phyloP scores from a whole-genome alignment of 139 green algal species.

The Tetraselmis striata region DNA sequence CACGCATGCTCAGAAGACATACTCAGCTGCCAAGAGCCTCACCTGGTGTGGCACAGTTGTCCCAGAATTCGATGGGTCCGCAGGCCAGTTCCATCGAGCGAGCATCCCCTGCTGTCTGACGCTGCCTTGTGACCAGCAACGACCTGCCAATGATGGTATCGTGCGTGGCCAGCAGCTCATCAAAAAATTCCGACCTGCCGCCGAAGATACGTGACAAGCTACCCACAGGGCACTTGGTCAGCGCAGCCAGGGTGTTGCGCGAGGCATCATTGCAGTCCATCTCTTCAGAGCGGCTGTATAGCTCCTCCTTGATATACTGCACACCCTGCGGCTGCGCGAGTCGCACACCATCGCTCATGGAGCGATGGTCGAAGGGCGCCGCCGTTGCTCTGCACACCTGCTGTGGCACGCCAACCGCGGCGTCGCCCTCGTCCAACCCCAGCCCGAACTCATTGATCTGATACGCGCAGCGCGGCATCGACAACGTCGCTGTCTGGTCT shows the following conservation, averaged over 20 bases:
- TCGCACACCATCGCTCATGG: neutral
- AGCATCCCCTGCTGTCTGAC: neutral
- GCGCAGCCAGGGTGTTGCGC: neutral
- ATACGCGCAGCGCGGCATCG: neutral
- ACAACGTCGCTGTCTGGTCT: neutral
- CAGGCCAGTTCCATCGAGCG: neutral
- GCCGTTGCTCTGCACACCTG: neutral
- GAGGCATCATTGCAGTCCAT: neutral
- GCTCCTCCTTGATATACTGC: neutral
- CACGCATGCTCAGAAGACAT: no score
- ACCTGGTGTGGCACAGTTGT: neutral
- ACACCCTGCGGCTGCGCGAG: neutral
- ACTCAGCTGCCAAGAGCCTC: no score
- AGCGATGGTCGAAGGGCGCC: neutral
- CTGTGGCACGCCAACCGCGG: neutral
- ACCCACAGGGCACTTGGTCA: neutral
- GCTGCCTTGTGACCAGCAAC: neutral
- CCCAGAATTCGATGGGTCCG: neutral
- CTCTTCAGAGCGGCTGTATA: neutral
- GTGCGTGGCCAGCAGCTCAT: neutral
- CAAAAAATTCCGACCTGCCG: neutral
- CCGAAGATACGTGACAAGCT: neutral
- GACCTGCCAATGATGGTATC: neutral
- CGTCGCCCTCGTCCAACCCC: neutral
- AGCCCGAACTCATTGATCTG: neutral